Conservation (phyloP, 2,329 filamentous ascomycete genomes). For the Colletotrichum lini region DNA sequence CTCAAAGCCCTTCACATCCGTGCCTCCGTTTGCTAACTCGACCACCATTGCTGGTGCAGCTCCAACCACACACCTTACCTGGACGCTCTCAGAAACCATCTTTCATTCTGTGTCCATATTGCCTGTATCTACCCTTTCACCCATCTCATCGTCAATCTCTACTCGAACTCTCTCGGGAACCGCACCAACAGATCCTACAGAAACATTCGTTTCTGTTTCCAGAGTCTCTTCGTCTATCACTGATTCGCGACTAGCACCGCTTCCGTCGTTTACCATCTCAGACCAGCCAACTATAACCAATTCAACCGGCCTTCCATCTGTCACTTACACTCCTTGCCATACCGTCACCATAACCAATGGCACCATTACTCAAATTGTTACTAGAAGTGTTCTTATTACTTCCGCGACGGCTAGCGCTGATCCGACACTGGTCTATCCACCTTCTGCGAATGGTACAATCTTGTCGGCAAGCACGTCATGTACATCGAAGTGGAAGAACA, state of each 20-base stretch:
- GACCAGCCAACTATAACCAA: not conserved
- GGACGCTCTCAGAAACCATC: conserved; percentile 9
- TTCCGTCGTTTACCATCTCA: not conserved
- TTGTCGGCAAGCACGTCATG: not conserved
- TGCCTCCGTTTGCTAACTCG: conserved; percentile 24
- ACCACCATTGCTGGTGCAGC: conserved; percentile 12
- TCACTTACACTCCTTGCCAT: conserved; percentile 18
- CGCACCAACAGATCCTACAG: not conserved
- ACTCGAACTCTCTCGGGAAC: not conserved
- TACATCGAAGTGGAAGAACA: conserved; percentile 34
- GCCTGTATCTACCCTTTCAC: conserved; percentile 18
- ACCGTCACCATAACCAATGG: conserved; percentile 41
- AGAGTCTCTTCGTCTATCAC: not conserved
- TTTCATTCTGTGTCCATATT: conserved; percentile 29
- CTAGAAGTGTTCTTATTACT: conserved; percentile 24
- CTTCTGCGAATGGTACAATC: conserved; percentile 15
- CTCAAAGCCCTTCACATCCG: not conserved
- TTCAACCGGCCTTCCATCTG: not conserved
- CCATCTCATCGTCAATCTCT: not conserved
- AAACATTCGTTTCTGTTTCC: not conserved
- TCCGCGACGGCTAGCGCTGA: conserved; percentile 18
- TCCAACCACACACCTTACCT: conserved; percentile 3
- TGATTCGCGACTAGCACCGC: not conserved
- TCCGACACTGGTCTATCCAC: conserved; percentile 5
- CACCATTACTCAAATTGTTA: conserved; percentile 37